Evolutionary conservation across 2,329 filamentous ascomycete genomes (phyloP).

Genomic region (Passalora sequoiae): DNA sequence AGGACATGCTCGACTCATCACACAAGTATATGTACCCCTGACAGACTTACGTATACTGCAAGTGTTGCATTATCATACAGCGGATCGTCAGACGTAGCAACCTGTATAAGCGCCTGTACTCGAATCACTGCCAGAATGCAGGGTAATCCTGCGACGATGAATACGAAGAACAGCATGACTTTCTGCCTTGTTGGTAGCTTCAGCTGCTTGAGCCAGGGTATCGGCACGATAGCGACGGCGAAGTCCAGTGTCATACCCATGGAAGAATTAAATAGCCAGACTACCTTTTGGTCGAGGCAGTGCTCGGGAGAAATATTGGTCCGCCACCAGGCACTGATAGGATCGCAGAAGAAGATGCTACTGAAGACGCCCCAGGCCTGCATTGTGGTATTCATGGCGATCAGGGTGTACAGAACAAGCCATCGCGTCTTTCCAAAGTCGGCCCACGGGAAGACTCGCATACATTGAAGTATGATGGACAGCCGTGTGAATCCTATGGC

Average conservation of each 20-base stretch:
- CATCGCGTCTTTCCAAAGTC: slow-evolving; percentile 1
- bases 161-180: slow-evolving; percentile 3
- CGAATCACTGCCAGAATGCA: slow-evolving; percentile 8
- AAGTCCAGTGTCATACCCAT: slow-evolving; percentile 9
- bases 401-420: slow-evolving; percentile 1
- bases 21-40: too few relatives aligned
- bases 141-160: slow-evolving; percentile 8
- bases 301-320: not conserved
- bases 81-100: slow-evolving; percentile 3
- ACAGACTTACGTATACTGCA: slow-evolving; percentile 4
- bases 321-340: slow-evolving; percentile 3
- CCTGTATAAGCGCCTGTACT: slow-evolving; percentile 6
- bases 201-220: slow-evolving; percentile 8
- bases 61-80: slow-evolving; percentile 6
- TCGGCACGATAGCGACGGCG: slow-evolving; percentile 3
- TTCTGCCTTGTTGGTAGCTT: slow-evolving; percentile 5
- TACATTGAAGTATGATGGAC: slow-evolving; percentile 8
- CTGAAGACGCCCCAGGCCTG: slow-evolving; percentile 1
- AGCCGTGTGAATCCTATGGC: slow-evolving; percentile 7
- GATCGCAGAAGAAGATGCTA: slow-evolving; percentile 8
- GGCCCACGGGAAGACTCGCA: slow-evolving; percentile 7
- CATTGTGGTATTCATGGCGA: not conserved
- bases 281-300: not conserved
- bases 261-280: slow-evolving; percentile 6
- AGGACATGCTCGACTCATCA: too few relatives aligned